Evolutionary conservation across 352 stramenopile genomes (phyloP), one percentile per base, ranked within the genome.

Genomic region (Globisporangium irregulare): DNA sequence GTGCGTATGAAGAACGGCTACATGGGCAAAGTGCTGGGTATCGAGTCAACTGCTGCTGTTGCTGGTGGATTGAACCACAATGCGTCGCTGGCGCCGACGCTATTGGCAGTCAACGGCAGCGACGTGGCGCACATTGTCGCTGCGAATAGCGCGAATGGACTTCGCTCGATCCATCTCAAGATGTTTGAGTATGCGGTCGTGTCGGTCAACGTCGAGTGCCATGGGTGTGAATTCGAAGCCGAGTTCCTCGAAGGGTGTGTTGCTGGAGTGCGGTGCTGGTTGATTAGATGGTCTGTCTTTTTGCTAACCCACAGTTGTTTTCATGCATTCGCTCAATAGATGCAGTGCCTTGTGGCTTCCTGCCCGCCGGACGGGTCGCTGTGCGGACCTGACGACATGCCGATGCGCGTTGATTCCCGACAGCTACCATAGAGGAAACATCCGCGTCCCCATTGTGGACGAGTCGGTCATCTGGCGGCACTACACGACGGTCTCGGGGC

Each of bases 381-480:
- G 84, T 60, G 54, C 57, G 0, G 82, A 79, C 55, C 65, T 92
- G 3, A 81, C 67, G 22, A 84, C 75, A 3, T 94, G 86, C 46
- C 84, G 83, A 15, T 94, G 86, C 50, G 81, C 74, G 1, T 62
- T 94, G 29, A 92, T 93, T 27, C 83, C 86, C 1, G 83, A 93
- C 72, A 85, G 82, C 65, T 87, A 88, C 67, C 86, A 93, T 54
- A 78, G 79, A 29, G 83, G 84, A 54, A 90, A 73, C 46, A 84
- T 90, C 43, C 82, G 81, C 2, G 75, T 93, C 20, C 76, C 81
- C 1, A 70, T 93, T 8, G 86, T 93, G 12, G 86, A 93, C 48
- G 86, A 93, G 51, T 82, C 80, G 0, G 72, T 92, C 9, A 84
- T 93, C 56, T 93, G 86, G 86, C 80, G 81, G 32, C 80, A 90